Percentiles rank a stretch among this genome's conserved stretches.
Evolutionary conservation across 805 yeast species (phyloP).

Genomic region (Yarrowia sp.): DNA sequence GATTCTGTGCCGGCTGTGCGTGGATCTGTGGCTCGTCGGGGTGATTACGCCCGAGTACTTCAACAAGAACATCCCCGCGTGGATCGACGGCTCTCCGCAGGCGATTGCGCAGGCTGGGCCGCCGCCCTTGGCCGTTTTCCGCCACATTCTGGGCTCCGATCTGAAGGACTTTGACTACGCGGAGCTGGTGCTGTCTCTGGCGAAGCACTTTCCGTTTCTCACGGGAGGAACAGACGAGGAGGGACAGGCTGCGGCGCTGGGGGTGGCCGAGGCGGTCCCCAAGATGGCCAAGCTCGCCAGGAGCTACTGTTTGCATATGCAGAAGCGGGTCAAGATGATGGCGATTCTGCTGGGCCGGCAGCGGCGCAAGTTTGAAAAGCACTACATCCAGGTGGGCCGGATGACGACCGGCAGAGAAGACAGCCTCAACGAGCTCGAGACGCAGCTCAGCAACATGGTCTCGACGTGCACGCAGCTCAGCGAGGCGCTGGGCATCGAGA

Average conservation of each 20-base stretch:
- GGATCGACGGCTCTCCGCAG: slow-evolving; percentile 22
- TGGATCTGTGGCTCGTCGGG: slow-evolving; percentile 60
- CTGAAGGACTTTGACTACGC: slow-evolving; percentile 14
- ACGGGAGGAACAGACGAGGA: not conserved
- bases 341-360: slow-evolving; percentile 12
- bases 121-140: not conserved
- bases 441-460: slow-evolving; percentile 44
- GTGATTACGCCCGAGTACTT: slow-evolving; percentile 35
- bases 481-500: slow-evolving; percentile 42
- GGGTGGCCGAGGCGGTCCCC: slow-evolving; percentile 6
- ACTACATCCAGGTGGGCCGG: slow-evolving; percentile 67
- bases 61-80: slow-evolving; percentile 1
- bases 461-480: slow-evolving; percentile 46
- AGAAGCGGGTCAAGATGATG: slow-evolving; percentile 23
- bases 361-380: slow-evolving; percentile 40
- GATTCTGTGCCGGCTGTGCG: slow-evolving; percentile 50
- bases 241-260: not conserved
- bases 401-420: slow-evolving; percentile 44
- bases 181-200: not conserved
- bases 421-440: slow-evolving; percentile 31
- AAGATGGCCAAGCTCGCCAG: slow-evolving; percentile 18
- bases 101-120: not conserved
- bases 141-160: slow-evolving; percentile 12
- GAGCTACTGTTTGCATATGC: slow-evolving; percentile 23
- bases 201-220: slow-evolving; percentile 19